Conservation (phyloP, 345 rosid species). For the Populus euphratica region DNA sequence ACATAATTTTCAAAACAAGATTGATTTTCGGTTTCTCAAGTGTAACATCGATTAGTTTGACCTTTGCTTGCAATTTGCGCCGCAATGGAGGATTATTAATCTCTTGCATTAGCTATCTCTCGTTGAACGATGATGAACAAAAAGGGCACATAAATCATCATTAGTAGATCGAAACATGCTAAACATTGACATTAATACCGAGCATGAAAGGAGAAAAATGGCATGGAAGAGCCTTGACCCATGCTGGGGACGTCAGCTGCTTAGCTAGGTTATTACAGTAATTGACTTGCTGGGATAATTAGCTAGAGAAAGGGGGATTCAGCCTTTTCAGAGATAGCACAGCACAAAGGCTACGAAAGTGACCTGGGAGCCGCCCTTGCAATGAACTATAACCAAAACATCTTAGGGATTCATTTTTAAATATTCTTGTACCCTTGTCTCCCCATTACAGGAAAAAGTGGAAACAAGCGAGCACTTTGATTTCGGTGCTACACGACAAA, state of each 20-base stretch:
- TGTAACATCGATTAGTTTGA: no score
- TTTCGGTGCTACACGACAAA: slow-evolving; percentile 3
- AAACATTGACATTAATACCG: background rate
- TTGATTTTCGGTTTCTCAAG: no score
- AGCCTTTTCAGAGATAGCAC: background rate
- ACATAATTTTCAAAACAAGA: no score
- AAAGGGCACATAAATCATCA: no score
- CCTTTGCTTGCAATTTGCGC: no score
- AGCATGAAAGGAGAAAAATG: slow-evolving; percentile 4
- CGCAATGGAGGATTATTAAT: no score
- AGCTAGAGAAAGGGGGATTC: background rate
- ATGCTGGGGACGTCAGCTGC: background rate
- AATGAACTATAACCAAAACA: slow-evolving; percentile 22
- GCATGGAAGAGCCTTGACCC: slow-evolving; percentile 8
- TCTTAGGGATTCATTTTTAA: background rate
- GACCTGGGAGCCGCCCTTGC: slow-evolving; percentile 36
- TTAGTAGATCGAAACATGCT: background rate
- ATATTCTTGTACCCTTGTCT: slow-evolving; percentile 12
- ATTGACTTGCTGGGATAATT: slow-evolving; percentile 8
- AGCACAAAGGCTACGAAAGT: slow-evolving; percentile 28
- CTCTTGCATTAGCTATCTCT: no score
- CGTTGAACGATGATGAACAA: no score
- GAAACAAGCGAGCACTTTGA: slow-evolving; percentile 15
- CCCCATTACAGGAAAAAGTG: slow-evolving; percentile 20
- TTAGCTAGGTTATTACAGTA: slow-evolving; percentile 9